Evolutionary conservation across 2,329 filamentous ascomycete species (phyloP), one percentile per base, ranked within the genome.

Genomic region (Atkinsonella texensis): DNA sequence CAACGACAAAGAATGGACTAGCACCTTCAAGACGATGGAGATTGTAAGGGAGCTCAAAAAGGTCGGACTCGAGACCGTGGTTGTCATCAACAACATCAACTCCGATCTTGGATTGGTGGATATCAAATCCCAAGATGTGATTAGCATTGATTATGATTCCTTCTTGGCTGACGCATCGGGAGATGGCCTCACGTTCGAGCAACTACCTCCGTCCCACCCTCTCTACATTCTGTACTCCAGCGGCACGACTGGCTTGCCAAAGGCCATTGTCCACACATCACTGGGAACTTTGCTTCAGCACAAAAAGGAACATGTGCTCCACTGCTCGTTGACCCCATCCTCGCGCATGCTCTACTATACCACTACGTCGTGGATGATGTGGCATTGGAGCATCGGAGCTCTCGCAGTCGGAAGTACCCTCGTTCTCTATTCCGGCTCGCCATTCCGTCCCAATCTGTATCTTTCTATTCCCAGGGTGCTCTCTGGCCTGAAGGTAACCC

Each of bases 361-460:
- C 1, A 96, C 90, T 3, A 89, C 85, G 11, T 94, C 89, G 0
- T 96, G 90, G 93, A 97, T 98, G 90, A 97, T 97, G 91, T 96
- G 90, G 89, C 91, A 97, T 66, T 97, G 91, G 90, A 83, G 90
- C 41, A 79, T 96, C 18, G 91, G 88, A 1, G 88, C 84, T 6
- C 80, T 97, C 4, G 87, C 90, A 10, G 83, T 81, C 32, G 91
- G 91, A 50, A 80, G 87, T 11, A 91, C 88, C 0, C 73, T 97
- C 12, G 77, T 97, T 18, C 76, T 97, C 4, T 98, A 96, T 68
- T 88, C 95, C 50, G 93, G 93, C 46, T 95, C 88, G 0, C 93
- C 93, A 0, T 97, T 97, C 73, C 77, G 78, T 47, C 87, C 86
- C 0, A 74, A 85, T 52, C 86, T 86, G 49, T 80, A 91, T 61